Base-by-base conservation (phyloP, 805 yeast species). In the Candida namnaoensis region DNA sequence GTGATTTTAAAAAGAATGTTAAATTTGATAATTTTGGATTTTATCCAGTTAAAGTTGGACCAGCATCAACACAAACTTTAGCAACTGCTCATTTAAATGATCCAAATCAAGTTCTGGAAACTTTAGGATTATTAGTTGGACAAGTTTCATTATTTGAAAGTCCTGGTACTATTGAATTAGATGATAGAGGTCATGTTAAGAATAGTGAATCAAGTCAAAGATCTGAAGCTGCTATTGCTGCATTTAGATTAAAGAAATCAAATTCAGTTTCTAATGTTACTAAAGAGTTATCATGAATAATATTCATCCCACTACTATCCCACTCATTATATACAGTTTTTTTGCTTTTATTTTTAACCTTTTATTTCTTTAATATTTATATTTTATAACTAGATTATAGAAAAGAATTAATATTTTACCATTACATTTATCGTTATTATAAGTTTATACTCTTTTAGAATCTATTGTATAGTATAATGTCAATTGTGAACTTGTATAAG, bases 11-110 rank as follows among this genome's bases (percentile, higher is more conserved):
- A 7, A 58, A 66, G 34, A 61, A 60, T 42, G 74, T 78, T 50
- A 51, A 58, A n/a, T 68, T 66, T 51, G 76, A 73, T 28, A 57
- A 70, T 38, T 74, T 74, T 58, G 85, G 91, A 13, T 65, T 88
- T 38, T 84, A 78, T 57, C 90, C 96, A 0, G 88, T 87, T 30
- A 86, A 95, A 23, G 95, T 90, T 37, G 97, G 97, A 0, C 95
- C 96, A 4, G 91, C 96, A 0, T 79, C 88, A 9, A 88, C 88
- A 60, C 71, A 75, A 49, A 90, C 97, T 0, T 74, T 78, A 25
- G 97, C 96, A 0, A 81, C 84, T 35, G 80, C 95, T 23, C 95
- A 90, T 59, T 68, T 90, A 54, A 72, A 80, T 36, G 93, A 88
- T 56, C 95, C 96, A 5, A 65, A 72, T 32, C 91, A 85, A 54